These are phyloP conservation scores for Malus sylvestris DNA, from an alignment of 306 rosid genomes.

Conservation along the genomic window DNA sequence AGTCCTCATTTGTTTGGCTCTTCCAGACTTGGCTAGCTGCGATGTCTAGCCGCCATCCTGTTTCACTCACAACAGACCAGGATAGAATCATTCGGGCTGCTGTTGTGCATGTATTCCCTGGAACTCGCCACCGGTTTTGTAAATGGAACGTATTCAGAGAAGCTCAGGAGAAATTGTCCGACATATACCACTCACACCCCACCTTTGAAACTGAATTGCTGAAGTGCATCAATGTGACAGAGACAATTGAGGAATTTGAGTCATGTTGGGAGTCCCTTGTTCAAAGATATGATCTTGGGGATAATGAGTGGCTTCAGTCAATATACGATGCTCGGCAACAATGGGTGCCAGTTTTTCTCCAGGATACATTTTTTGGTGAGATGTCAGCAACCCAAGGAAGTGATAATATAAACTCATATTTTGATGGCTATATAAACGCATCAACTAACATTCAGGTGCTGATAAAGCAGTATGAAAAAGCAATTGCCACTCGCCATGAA, in stretches of 20 bases:
- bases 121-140: conserved; percentile 31
- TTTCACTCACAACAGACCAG: conserved; percentile 32
- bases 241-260: conserved; percentile 27
- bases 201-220: conserved; percentile 25
- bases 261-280: conserved; percentile 28
- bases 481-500: conserved; percentile 12
- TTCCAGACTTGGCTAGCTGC: conserved; percentile 34
- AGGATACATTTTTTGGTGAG: conserved; percentile 24
- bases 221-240: conserved; percentile 28
- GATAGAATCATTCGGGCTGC: conserved; percentile 32
- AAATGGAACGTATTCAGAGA: conserved; percentile 30
- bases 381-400: conserved; percentile 16
- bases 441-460: conserved; percentile 22
- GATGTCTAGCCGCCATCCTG: conserved; percentile 26
- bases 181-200: conserved; percentile 19
- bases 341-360: conserved; percentile 24
- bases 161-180: conserved; percentile 29
- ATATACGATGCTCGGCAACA: conserved; percentile 19
- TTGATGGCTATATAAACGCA: conserved; percentile 26
- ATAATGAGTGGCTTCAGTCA: conserved; percentile 28
- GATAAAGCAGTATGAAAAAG: conserved; percentile 24
- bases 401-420: conserved; percentile 19
- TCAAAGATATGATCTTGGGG: conserved; percentile 18
- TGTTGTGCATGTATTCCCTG: conserved; percentile 20
- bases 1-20: conserved; percentile 42